Evolutionary conservation across 768 basidiomycete genomes (phyloP).

Genomic region (Serendipita sp.): DNA sequence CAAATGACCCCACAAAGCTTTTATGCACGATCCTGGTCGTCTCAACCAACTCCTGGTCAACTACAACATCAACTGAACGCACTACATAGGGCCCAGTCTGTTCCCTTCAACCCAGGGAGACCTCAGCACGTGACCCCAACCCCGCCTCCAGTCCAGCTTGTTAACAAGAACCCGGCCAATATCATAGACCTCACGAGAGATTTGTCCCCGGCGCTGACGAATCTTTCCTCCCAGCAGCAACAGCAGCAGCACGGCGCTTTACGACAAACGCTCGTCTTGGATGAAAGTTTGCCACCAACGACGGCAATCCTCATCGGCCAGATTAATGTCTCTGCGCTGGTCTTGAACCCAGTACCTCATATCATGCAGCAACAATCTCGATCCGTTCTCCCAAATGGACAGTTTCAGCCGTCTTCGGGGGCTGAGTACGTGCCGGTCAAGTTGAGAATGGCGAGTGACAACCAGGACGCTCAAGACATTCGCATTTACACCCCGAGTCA

Average conservation of each 20-base stretch:
- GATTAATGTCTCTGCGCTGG: constrained; percentile 63
- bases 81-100: background rate
- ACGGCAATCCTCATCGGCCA: constrained; percentile 83
- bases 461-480: constrained; percentile 35
- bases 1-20: background rate
- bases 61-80: background rate
- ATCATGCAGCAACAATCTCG: constrained; percentile 29
- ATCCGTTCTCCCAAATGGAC: constrained; percentile 7
- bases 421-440: constrained; percentile 55
- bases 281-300: constrained; percentile 33
- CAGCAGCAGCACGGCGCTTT: background rate
- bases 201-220: background rate
- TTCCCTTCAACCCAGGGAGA: background rate
- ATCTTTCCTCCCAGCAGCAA: background rate
- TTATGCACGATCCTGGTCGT: background rate
- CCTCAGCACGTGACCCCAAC: background rate
- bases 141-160: background rate
- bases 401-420: constrained; percentile 22
- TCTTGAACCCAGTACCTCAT: constrained; percentile 69
- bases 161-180: background rate
- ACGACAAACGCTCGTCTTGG: background rate
- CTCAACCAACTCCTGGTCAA: constrained; percentile 2
- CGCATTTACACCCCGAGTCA: constrained; percentile 54
- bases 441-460: constrained; percentile 39
- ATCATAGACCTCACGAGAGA: background rate